These are phyloP conservation scores for Talaromyces sp. DNA, from an alignment of 2,329 filamentous ascomycete genomes.

Conservation along the genomic window DNA sequence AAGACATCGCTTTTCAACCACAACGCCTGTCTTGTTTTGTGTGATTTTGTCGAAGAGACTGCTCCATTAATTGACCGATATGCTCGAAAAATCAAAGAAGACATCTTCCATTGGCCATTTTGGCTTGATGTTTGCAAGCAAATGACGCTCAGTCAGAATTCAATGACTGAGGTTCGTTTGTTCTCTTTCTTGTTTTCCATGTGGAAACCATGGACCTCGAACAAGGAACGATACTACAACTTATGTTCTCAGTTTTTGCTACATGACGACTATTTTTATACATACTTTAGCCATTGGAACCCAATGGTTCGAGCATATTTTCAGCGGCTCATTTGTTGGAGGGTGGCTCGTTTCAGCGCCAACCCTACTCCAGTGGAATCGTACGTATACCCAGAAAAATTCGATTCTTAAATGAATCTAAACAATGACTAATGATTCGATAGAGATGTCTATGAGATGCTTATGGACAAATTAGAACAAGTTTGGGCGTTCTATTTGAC, in stretches of 20 bases:
- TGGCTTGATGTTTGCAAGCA: constrained; percentile 77
- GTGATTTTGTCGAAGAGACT: constrained; percentile 83
- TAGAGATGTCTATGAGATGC: constrained; percentile 66
- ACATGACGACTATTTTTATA: constrained; percentile 69
- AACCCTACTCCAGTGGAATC: constrained; percentile 62
- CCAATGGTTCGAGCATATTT: constrained; percentile 93
- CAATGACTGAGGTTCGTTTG: constrained; percentile 82
- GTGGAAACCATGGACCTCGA: constrained; percentile 69
- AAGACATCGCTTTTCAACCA: constrained; percentile 78
- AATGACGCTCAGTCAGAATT: constrained; percentile 80
- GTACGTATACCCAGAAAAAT: constrained; percentile 51
- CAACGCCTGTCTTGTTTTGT: constrained; percentile 81
- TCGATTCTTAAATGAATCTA: neutral
- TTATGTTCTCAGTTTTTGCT: constrained; percentile 75
- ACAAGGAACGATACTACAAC: constrained; percentile 64
- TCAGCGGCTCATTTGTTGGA: constrained; percentile 87
- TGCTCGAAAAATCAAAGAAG: constrained; percentile 45
- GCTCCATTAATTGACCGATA: constrained; percentile 65
- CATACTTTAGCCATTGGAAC: constrained; percentile 89
- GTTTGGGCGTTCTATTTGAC: constrained; percentile 78
- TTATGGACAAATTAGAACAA: constrained; percentile 65
- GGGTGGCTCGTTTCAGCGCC: constrained; percentile 73
- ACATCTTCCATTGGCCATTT: constrained; percentile 63
- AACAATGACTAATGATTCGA: neutral
- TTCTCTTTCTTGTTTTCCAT: constrained; percentile 76